Conservation (phyloP, 352 stramenopile genomes). For the Phytophthora agathidicida region DNA sequence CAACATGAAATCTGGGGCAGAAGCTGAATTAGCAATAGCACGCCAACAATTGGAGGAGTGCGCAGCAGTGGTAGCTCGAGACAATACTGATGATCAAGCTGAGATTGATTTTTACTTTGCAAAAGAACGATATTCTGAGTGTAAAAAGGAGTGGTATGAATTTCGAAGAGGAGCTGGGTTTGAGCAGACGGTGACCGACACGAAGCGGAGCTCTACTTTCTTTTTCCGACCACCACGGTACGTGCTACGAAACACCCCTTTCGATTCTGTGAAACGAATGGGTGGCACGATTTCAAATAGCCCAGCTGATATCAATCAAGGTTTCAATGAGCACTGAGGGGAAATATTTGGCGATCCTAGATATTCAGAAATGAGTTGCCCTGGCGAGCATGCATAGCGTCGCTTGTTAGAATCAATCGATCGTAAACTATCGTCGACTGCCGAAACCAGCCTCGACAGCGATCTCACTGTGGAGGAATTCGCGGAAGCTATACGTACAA, state of each 20-base stretch:
- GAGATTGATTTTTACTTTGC: conserved; percentile 6
- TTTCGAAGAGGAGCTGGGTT: not conserved
- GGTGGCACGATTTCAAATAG: not conserved
- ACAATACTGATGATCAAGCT: not conserved
- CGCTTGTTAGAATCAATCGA: too few relatives aligned
- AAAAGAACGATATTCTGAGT: not conserved
- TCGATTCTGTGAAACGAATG: not conserved
- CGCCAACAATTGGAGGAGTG: conserved; percentile 3
- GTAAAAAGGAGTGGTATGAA: not conserved
- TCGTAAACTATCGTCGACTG: too few relatives aligned
- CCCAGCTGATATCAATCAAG: not conserved
- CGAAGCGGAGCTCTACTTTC: not conserved
- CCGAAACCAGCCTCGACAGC: too few relatives aligned
- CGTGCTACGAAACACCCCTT: not conserved
- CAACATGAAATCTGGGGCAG: not conserved
- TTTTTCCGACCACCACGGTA: conserved; percentile 7
- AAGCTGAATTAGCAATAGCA: not conserved
- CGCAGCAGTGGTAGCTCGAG: not conserved
- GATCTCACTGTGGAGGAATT: too few relatives aligned
- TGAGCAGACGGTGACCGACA: conserved; percentile 2
- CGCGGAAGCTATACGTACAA: too few relatives aligned
- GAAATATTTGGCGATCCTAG: not conserved
- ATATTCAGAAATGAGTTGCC: too few relatives aligned
- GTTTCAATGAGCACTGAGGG: conserved; percentile 5
- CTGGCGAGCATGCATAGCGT: too few relatives aligned